Percentiles rank a stretch among this genome's conserved stretches.
These are phyloP conservation scores for Zygoascus bituminiphila DNA, from an alignment of 805 yeast species.

Conservation along the genomic window DNA sequence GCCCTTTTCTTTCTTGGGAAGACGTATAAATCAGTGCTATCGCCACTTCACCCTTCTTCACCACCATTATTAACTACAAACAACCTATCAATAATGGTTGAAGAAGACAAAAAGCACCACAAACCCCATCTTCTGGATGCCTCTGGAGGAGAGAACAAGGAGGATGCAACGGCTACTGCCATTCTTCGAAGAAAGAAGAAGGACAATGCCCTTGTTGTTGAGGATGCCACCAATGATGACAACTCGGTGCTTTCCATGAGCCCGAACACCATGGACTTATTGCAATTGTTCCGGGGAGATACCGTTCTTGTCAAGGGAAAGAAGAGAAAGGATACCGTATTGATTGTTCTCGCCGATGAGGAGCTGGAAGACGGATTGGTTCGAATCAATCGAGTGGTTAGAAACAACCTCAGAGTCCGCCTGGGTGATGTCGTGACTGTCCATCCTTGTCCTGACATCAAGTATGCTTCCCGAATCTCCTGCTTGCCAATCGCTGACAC, in stretches of 20 bases:
- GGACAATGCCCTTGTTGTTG: conserved; percentile 89
- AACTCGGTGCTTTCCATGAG: conserved; percentile 94
- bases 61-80: neutral
- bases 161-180: conserved; percentile 86
- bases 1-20: neutral
- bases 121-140: conserved; percentile 43
- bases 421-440: conserved; percentile 86
- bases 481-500: conserved; percentile 97
- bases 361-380: conserved; percentile 95
- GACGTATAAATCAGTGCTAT: neutral
- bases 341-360: conserved; percentile 91
- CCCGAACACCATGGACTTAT: conserved; percentile 87
- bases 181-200: conserved; percentile 96
- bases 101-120: conserved; percentile 2
- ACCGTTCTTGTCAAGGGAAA: conserved; percentile 96
- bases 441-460: conserved; percentile 96
- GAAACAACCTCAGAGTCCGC: conserved; percentile 90
- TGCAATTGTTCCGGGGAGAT: conserved; percentile 95
- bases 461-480: conserved; percentile 89
- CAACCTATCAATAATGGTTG: neutral
- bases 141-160: conserved; percentile 53
- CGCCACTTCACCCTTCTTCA: neutral
- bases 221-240: conserved; percentile 95
- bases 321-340: conserved; percentile 94
- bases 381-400: conserved; percentile 88